Conservation (phyloP, 345 rosid genomes). For the Populus nigra region DNA sequence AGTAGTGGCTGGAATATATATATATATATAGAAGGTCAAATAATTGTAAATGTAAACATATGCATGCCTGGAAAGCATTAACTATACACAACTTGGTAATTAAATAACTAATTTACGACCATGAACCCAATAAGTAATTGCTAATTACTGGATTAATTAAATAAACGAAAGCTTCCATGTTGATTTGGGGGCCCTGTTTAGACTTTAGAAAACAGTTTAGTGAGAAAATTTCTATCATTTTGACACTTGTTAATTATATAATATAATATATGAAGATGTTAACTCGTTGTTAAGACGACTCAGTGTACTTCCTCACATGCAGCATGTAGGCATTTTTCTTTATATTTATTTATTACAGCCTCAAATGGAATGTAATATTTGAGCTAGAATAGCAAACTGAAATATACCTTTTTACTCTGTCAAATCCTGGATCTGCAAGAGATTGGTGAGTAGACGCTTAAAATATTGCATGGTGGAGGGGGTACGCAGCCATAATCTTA, state of each 20-base stretch:
- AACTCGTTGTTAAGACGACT: not conserved
- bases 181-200: not conserved
- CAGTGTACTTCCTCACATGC: not conserved
- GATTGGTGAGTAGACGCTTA: not conserved
- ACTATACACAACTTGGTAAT: not conserved
- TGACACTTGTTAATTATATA: not conserved
- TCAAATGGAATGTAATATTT: not conserved
- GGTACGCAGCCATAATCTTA: not conserved
- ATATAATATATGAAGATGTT: not conserved
- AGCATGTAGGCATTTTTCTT: no score
- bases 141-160: not conserved
- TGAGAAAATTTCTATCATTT: not conserved
- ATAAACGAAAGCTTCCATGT: not conserved
- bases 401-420: not conserved
- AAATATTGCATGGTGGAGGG: slow-evolving; percentile 10
- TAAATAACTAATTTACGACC: not conserved
- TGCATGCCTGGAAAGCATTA: not conserved
- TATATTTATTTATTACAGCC: no score
- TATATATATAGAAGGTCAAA: not conserved
- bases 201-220: not conserved
- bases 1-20: not conserved
- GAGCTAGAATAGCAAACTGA: not conserved
- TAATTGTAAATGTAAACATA: not conserved
- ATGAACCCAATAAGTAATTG: not conserved
- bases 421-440: not conserved